A percentile compares a stretch with the other conserved stretches of the same genome.
These are phyloP conservation scores for Boletellus ananiceps DNA, from an alignment of 768 basidiomycete species.

Conservation along the genomic window DNA sequence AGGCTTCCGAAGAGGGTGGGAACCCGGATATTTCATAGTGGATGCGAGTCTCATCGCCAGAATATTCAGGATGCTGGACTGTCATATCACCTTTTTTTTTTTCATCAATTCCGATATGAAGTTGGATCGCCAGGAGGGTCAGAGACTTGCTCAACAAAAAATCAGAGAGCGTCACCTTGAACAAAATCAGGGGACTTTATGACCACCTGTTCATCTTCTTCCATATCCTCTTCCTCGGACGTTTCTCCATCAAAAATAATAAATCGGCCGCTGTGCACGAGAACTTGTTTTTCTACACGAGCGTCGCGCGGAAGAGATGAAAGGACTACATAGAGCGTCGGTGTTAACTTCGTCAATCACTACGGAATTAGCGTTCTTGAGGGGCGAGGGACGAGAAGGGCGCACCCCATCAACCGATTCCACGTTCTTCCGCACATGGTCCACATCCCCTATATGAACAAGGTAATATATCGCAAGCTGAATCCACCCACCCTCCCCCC, in stretches of 20 bases:
- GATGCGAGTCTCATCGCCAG: conserved; percentile 16
- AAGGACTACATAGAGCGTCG: conserved; percentile 57
- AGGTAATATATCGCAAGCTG: conserved; percentile 77
- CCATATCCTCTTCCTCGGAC: conserved; percentile 28
- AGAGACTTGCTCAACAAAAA: not conserved
- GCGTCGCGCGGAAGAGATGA: conserved; percentile 69
- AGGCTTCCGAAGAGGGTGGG: conserved; percentile 36
- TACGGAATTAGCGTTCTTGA: not conserved
- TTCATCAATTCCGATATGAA: not conserved
- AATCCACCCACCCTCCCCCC: conserved; percentile 40
- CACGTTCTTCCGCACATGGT: conserved; percentile 40
- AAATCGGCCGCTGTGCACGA: conserved; percentile 64
- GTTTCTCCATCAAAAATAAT: conserved; percentile 29
- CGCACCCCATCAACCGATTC: conserved; percentile 21
- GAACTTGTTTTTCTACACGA: conserved; percentile 69
- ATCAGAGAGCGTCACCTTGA: conserved; percentile 33
- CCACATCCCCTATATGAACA: conserved; percentile 35
- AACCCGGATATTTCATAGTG: conserved; percentile 50
- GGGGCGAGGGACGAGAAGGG: not conserved
- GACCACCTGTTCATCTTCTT: conserved; percentile 37
- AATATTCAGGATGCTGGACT: conserved; percentile 2
- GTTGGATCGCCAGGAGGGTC: not conserved
- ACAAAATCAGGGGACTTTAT: conserved; percentile 35
- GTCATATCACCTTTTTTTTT: conserved; percentile 15
- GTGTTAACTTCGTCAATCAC: conserved; percentile 18